phyloP scores from a whole-genome alignment of 1,284 basidiomycete genomes.

The Puccinia hordei region DNA sequence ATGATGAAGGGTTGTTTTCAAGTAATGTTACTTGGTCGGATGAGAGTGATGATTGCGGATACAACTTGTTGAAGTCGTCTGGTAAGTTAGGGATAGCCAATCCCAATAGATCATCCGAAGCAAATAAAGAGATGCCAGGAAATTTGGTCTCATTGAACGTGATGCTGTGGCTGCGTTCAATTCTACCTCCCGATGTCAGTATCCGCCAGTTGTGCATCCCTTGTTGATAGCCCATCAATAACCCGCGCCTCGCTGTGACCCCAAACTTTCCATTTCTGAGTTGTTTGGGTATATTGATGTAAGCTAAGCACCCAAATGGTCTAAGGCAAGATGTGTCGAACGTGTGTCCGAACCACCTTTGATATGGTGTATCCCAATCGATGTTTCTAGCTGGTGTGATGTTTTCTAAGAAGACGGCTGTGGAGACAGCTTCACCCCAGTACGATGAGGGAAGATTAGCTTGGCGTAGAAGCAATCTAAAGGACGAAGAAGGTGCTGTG shows the following conservation, averaged over 20 bases:
- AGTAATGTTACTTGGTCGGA: too few relatives aligned
- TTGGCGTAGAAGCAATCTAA: too few relatives aligned
- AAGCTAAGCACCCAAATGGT: too few relatives aligned
- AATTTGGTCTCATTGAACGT: background rate
- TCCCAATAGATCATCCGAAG: background rate
- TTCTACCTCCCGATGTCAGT: background rate
- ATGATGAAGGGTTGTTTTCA: too few relatives aligned
- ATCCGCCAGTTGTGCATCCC: slow-evolving; percentile 34
- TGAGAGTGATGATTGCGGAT: too few relatives aligned
- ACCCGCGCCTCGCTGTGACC: background rate
- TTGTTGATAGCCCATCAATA: slow-evolving; percentile 5
- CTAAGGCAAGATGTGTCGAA: background rate
- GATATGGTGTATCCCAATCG: background rate
- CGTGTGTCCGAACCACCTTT: background rate
- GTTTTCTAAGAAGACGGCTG: slow-evolving; percentile 25
- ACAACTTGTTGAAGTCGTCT: background rate
- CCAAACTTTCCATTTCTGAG: slow-evolving; percentile 7
- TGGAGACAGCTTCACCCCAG: slow-evolving; percentile 27
- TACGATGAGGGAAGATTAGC: background rate
- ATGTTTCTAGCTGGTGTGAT: background rate
- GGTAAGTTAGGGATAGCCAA: background rate
- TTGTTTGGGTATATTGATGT: background rate
- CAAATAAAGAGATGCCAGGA: background rate
- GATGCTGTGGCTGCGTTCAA: background rate
- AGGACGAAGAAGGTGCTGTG: too few relatives aligned